Evolutionary conservation across 2,329 filamentous ascomycete genomes (phyloP).

Genomic region (Akanthomyces uredinophilus): DNA sequence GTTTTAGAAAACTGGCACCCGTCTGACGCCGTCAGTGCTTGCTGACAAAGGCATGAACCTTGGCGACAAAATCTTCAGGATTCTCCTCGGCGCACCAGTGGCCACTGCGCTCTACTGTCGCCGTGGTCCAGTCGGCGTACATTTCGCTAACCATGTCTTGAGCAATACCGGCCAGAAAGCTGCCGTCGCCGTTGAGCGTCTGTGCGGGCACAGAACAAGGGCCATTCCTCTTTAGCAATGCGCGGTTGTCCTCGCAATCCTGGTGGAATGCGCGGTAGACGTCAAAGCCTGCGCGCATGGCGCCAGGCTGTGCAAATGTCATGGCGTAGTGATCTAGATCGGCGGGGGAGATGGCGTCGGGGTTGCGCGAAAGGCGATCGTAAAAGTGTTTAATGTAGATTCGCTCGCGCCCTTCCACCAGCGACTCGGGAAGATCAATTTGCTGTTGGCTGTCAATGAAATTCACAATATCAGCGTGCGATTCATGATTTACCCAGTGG

Average conservation of each 20-base stretch:
- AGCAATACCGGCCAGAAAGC: background rate
- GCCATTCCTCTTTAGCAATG: slow-evolving; percentile 25
- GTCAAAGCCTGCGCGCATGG: slow-evolving; percentile 29
- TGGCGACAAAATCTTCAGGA: background rate
- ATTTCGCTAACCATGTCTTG: background rate
- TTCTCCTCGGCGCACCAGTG: slow-evolving; percentile 7
- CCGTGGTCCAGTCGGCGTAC: background rate
- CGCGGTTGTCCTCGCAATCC: slow-evolving; percentile 27
- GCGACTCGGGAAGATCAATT: slow-evolving; percentile 13
- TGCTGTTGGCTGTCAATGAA: background rate
- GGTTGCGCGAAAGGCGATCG: slow-evolving; percentile 32
- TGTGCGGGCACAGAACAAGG: slow-evolving; percentile 18
- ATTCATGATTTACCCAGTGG: background rate
- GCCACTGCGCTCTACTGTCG: background rate
- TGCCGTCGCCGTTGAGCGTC: slow-evolving; percentile 8
- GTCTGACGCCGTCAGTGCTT: too few relatives aligned
- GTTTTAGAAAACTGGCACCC: too few relatives aligned
- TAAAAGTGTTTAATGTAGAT: slow-evolving; percentile 40
- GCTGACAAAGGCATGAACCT: background rate
- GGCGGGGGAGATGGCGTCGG: slow-evolving; percentile 28
- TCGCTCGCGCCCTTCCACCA: slow-evolving; percentile 34
- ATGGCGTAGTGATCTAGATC: slow-evolving; percentile 36
- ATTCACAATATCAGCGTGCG: background rate
- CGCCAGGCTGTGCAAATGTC: slow-evolving; percentile 30
- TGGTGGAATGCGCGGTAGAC: slow-evolving; percentile 29